These are phyloP conservation scores for Quercus bicolor DNA, from an alignment of 306 rosid species.

Conservation along the genomic window DNA sequence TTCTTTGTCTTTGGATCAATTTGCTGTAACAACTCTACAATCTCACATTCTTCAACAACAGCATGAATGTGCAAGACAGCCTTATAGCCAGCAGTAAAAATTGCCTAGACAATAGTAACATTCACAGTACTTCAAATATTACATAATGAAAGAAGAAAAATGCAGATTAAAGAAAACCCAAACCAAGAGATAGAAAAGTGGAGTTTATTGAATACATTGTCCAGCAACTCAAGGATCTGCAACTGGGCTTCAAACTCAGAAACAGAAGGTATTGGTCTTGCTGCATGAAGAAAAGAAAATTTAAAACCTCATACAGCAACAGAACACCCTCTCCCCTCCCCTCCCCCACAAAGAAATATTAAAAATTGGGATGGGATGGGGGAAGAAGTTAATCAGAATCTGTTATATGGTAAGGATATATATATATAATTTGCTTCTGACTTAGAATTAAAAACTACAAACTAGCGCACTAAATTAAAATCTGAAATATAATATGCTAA, in stretches of 20 bases:
- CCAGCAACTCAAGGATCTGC: constrained; percentile 88
- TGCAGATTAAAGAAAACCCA: neutral
- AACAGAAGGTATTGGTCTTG: constrained; percentile 62
- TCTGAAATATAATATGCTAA: neutral
- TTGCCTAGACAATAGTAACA: constrained; percentile 54
- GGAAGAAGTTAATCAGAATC: neutral
- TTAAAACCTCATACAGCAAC: constrained; percentile 5
- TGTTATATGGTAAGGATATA: neutral
- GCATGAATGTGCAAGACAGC: constrained; percentile 94
- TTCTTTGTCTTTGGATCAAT: constrained; percentile 88
- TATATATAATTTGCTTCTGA: too few species aligned
- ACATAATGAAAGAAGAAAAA: neutral
- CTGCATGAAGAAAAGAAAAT: constrained; percentile 45
- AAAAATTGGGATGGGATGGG: neutral
- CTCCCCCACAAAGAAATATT: neutral
- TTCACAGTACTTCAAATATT: constrained; percentile 14
- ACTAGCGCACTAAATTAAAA: neutral
- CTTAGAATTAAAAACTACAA: neutral
- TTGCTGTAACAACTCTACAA: constrained; percentile 83
- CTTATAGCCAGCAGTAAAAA: constrained; percentile 98
- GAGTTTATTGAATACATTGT: constrained; percentile 48
- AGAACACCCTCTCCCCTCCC: neutral
- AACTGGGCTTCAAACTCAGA: constrained; percentile 80
- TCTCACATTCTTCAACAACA: constrained; percentile 97
- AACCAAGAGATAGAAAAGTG: neutral